Evolutionary conservation across 768 basidiomycete genomes (phyloP), one percentile per base, ranked within the genome.

Genomic region (Russula vinacea): DNA sequence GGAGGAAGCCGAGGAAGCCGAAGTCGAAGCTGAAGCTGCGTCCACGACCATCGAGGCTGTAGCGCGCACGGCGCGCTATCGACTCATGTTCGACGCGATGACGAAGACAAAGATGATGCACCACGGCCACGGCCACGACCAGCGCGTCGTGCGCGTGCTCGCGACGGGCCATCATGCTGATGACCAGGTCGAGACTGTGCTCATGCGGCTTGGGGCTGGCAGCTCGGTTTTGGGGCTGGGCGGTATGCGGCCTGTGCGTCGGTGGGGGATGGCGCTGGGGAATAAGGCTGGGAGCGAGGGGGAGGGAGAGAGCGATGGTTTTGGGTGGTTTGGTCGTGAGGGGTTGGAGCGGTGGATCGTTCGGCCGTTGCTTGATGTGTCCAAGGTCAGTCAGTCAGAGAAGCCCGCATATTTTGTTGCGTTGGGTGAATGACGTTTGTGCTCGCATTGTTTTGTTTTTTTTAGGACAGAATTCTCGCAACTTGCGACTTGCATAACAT

Each of bases 101-200:
- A 70, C 71, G 6, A 29, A 29, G 29, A 5, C 2, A 5, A 29
- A 2, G 29, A 29, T 5, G 29, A 29, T 29, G 29, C 29, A 29
- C 29, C 29, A 29, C 2, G 2, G 5, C 29, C 29, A 29, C 2
- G 2, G 5, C 29, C 63, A 67, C 1, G 63, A 73, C 0, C 69
- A 13, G 19, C 44, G 44, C 3, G n/a, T 77, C 1, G 73, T 78
- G 4, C 67, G 77, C 17, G 71, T 79, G 16, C 71, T 92, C 59
- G 87, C 87, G 0, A 80, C 87, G 55, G 92, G 83, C 0, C 92
- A 94, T 68, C 92, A 94, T 70, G 81, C 81, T 3, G 90, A 94
- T 70, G 92, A 94, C 71, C 90, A 93, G 71, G 81, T 92, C 11
- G 92, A 94, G 72, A 94, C 92, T 0, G 80, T 84, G 35, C 74